phyloP scores from a whole-genome alignment of 1,284 basidiomycete genomes.

The Leccinum glutinopallens region DNA sequence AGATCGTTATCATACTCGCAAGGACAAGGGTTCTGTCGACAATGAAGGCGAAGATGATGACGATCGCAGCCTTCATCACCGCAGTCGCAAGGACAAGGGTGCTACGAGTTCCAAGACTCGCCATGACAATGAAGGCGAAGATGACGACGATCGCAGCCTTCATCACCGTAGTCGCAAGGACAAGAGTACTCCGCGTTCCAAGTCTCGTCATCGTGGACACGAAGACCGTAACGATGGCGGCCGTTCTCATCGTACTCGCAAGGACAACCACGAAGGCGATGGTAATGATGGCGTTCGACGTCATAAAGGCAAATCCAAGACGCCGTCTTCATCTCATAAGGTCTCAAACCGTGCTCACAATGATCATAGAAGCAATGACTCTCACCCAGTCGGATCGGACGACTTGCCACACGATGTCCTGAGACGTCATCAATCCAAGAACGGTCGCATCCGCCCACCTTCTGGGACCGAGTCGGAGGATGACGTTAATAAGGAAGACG shows the following conservation, averaged over 20 bases:
- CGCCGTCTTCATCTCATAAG: background rate
- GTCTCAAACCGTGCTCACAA: background rate
- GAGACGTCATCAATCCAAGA: background rate
- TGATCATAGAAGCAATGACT: background rate
- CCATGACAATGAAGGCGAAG: background rate
- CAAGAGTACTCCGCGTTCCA: too few species aligned
- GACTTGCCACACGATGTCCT: background rate
- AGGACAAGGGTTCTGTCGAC: background rate
- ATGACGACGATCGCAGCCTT: background rate
- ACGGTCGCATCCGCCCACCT: background rate
- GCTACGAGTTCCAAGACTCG: too few species aligned
- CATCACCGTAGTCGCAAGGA: background rate
- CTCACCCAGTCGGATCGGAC: background rate
- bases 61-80: too few species aligned
- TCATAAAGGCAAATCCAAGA: conserved; percentile 1
- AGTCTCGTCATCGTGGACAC: background rate
- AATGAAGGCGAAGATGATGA: too few species aligned
- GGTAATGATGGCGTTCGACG: background rate
- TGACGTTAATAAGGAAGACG: background rate
- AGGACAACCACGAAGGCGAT: background rate
- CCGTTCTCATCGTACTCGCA: background rate
- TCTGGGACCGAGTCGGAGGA: background rate
- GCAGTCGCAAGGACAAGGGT: too few species aligned
- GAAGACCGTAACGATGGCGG: background rate
- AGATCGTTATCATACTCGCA: background rate